Percentiles rank a stretch among this genome's conserved stretches.
Conservation (phyloP, 331 rosid species). For the Pyracantha coccinea region DNA sequence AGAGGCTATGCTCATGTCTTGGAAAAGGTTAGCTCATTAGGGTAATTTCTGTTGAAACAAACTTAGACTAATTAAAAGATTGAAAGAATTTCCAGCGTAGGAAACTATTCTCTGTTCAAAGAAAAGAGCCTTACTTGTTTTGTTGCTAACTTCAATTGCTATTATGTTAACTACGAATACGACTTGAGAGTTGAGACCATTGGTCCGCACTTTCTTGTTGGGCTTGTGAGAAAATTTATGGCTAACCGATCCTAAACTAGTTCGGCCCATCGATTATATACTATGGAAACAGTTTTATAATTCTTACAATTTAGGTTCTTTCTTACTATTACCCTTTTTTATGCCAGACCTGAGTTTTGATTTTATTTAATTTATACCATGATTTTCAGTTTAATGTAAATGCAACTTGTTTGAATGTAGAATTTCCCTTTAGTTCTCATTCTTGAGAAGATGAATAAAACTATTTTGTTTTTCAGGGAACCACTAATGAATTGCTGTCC, state of each 20-base stretch:
- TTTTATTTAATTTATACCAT: neutral
- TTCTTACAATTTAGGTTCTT: neutral
- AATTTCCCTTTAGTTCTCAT: neutral
- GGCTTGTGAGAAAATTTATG: neutral
- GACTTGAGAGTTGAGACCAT: neutral
- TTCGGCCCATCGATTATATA: neutral
- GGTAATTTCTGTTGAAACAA: neutral
- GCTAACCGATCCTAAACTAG: neutral
- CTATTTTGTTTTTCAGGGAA: conserved; percentile 41
- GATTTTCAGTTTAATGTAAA: neutral
- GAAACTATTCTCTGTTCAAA: neutral
- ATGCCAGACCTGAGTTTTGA: neutral
- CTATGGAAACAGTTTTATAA: neutral
- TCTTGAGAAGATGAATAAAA: neutral
- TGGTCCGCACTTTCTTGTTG: neutral
- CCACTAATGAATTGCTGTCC: conserved; percentile 81
- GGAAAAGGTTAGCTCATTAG: neutral
- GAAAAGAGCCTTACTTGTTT: neutral
- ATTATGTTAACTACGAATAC: neutral
- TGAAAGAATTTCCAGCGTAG: neutral
- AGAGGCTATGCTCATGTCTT: neutral
- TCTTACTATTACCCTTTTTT: neutral
- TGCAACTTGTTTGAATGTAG: neutral
- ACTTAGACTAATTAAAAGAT: neutral
- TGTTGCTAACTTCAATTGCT: neutral